Evolutionary conservation across 805 yeast species (phyloP), one percentile per base, ranked within the genome.

Genomic region (Yarrowia porcina): DNA sequence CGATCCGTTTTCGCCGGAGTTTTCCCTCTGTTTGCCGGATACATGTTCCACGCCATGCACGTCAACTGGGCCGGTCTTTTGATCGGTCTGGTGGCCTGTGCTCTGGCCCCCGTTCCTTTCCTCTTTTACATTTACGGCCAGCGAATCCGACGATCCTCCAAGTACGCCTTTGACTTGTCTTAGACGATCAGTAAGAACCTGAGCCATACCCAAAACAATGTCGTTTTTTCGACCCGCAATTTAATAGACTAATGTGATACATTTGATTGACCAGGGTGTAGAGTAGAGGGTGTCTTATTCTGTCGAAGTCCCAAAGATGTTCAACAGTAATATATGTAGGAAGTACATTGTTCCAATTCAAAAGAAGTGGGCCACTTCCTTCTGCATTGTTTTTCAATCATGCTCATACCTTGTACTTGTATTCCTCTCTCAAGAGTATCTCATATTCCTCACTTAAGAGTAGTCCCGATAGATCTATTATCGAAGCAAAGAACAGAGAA

Each of bases 11-110:
- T 85, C 67, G 94, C 89, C 61, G 89, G 87, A 33, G 84, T 83
- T 0, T 85, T 85, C 81, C 91, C 90, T 54, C 76, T 89, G 63
- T 89, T 89, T 71, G 89, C 90, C 0, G 75, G 80, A 3, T 85
- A 80, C 68, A 86, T 89, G 93, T 88, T 89, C 74, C 73, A 77
- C 30, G 79, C 78, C 65, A 80, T 89, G 83, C 88, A 89, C 42
- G 80, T 79, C 42, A 85, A 88, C 68, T 89, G 93, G 93, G 93
- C 96, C 1, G 92, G 93, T 66, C 76, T 88, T 33, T 72, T 89
- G 25, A 71, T 89, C 36, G 91, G 92, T 17, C 77, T 85, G 62
- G 77, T 89, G 59, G 85, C 86, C 0, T 74, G 77, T 2, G 78
- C 75, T 0, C 70, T 89, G 74, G 74, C 82, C 25, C 88, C 91